Base-by-base conservation (phyloP, 805 yeast genomes). In the Saccharomycopsis fibuligera region DNA sequence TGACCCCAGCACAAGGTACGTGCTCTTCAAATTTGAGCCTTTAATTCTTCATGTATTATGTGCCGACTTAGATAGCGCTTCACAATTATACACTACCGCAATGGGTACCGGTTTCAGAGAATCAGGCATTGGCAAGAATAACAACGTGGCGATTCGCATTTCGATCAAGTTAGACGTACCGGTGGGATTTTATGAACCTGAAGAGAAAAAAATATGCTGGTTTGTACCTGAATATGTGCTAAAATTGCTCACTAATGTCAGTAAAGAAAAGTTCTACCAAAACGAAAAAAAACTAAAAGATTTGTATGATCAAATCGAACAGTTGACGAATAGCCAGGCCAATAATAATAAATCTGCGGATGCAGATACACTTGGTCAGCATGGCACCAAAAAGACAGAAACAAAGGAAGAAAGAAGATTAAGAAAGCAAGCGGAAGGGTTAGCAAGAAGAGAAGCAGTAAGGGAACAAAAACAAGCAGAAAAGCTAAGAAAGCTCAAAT, bases 91-190 rank as follows among this genome's bases (percentile, higher is more conserved):
- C 54, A 76, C 80, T 33, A 65, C 76, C 0, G 95, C 95, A 0
- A 82, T 87, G 86, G 73, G 75, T 2, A 83, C 93, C 65, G 96
- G 96, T 2, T 88, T 83, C 59, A 72, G 96, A 58, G 96, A 88
- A 62, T 75, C 86, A 27, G 96, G 96, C 0, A 86, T 88, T 41
- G 95, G 95, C 5, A 72, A 81, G 27, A 86, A 87, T 57, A 76
- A 79, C 56, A 70, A 83, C 10, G 95, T 88, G 5, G 96, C 89
- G 0, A 75, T 88, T 17, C 69, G 96, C 54, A 83, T 79, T 1
- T 79, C 87, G 3, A 79, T 88, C 49, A 77, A 78, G 53, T 62
- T 88, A 22, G 96, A 88, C 60, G 70, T 81, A 0, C 96, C 96
- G 0, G 75, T 87, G 29, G 96, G 90, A 0, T 76, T 65, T 56